Evolutionary conservation across 225 moss, liverwort and hornwort genomes (phyloP), one percentile per base, ranked within the genome.

Genomic region (Bryum argenteum): DNA sequence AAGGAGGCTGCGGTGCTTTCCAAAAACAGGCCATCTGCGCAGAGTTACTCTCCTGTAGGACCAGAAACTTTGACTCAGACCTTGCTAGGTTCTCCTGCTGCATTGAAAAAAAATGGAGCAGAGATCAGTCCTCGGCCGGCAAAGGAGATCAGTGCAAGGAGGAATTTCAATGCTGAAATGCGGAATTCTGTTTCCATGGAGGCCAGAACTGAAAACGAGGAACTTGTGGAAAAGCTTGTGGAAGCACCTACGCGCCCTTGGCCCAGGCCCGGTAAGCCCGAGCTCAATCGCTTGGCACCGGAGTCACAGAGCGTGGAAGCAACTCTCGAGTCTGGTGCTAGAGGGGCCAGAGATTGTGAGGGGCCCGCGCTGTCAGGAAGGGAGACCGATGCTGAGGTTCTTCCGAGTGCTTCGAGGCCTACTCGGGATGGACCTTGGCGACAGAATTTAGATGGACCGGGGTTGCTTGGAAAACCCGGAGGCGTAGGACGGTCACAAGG

Each of bases 381-480:
- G 65, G 87, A 84, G 24, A 71, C 57, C 47, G 87, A 84, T 65
- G 77, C 79, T 47, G 87, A 87, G 67, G 64, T 68, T 70, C 56
- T 66, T 21, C 62, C 69, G 28, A 86, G 72, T 71, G 33, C 54
- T 63, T 71, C 79, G 44, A 86, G 83, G 79, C 71, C 80, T 67
- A 33, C 78, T 78, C 74, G 65, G 62, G 84, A 85, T 77, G 75
- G 79, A 67, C 47, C 84, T 65, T 82, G 85, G 86, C 78, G 75
- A 39, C 89, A 84, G 71, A 89, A 81, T 71, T 79, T 73, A 10
- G 95, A 93, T 75, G 86, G 78, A 41, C 78, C 79, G 44, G 90
- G 93, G 60, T 77, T 91, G 68, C 88, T 93, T 40, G 91, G 85
- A 64, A 96, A 82, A 73, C 87, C 93, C 39, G 92, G 70, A 45